Evolutionary conservation across 73 alveolate genomes (phyloP).

Genomic region (Symbiodinium natans): DNA sequence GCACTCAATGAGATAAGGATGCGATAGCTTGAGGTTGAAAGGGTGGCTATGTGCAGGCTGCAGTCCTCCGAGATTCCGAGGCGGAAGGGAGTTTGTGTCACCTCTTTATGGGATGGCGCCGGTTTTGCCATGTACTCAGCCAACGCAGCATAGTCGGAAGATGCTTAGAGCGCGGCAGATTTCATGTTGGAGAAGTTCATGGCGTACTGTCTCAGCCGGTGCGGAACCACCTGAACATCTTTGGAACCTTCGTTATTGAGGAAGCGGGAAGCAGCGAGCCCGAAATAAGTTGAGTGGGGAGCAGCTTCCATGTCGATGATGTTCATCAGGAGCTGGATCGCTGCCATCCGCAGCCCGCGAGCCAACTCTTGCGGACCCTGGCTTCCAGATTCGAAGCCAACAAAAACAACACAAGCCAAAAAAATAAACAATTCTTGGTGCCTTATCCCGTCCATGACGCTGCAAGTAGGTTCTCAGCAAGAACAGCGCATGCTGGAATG

Average conservation of each 20-base stretch:
- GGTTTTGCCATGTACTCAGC: too few species aligned
- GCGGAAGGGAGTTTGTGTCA: slow-evolving; percentile 29
- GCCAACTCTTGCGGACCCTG: slow-evolving; percentile 74
- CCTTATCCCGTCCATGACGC: slow-evolving; percentile 82
- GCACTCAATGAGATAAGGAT: too few species aligned
- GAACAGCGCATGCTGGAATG: background rate
- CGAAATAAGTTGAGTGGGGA: background rate
- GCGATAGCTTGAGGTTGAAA: too few species aligned
- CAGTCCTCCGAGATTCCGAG: slow-evolving; percentile 66
- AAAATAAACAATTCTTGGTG: background rate
- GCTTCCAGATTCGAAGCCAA: background rate
- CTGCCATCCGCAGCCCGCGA: slow-evolving; percentile 64
- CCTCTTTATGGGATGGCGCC: too few species aligned
- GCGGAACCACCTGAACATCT: slow-evolving; percentile 48
- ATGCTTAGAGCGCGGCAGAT: slow-evolving; percentile 6
- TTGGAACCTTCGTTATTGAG: background rate
- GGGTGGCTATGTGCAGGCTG: too few species aligned
- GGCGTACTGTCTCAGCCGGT: slow-evolving; percentile 83
- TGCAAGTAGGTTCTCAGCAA: slow-evolving; percentile 37
- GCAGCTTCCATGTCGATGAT: slow-evolving; percentile 45
- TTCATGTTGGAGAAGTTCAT: slow-evolving; percentile 41
- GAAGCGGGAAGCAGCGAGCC: background rate
- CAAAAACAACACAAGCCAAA: background rate
- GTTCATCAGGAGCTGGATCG: slow-evolving; percentile 67
- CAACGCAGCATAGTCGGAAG: background rate